These are phyloP conservation scores for Sclerotinia glacialis DNA, from an alignment of 2,329 filamentous ascomycete species.

Conservation along the genomic window DNA sequence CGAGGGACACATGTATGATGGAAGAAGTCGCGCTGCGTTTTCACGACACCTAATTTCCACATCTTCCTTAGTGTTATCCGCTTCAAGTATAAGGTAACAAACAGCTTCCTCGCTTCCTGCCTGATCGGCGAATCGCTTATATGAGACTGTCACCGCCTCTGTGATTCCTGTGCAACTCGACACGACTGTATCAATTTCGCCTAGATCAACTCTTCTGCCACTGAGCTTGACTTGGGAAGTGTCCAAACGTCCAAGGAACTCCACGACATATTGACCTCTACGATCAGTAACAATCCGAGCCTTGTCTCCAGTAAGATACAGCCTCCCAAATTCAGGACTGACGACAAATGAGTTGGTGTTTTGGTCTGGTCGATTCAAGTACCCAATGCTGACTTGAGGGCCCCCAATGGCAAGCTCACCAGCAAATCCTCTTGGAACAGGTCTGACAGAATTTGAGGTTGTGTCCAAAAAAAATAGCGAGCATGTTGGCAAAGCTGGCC, in stretches of 20 bases:
- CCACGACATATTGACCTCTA: constrained; percentile 45
- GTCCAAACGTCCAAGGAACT: constrained; percentile 60
- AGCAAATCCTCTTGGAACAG: constrained; percentile 19
- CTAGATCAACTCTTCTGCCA: constrained; percentile 61
- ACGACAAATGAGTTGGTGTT: constrained; percentile 25
- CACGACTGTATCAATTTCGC: constrained; percentile 48
- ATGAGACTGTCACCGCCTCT: constrained; percentile 17
- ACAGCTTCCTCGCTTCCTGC: constrained; percentile 13
- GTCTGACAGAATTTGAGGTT: constrained; percentile 20
- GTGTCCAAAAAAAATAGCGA: constrained; percentile 4
- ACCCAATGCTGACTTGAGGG: constrained; percentile 22
- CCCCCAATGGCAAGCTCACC: constrained; percentile 27
- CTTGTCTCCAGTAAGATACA: constrained; percentile 48
- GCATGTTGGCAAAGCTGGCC: constrained; percentile 1
- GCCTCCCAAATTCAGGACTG: constrained; percentile 28
- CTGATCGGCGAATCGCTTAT: constrained; percentile 11
- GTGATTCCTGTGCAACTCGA: neutral
- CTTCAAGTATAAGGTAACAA: constrained; percentile 7
- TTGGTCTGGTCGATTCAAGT: constrained; percentile 22
- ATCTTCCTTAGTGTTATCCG: neutral
- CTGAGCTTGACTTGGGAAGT: constrained; percentile 61
- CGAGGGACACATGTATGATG: constrained; percentile 8
- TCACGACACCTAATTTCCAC: neutral
- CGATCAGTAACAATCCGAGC: constrained; percentile 53
- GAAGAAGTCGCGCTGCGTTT: neutral